Conservation (phyloP, 495 filamentous ascomycete species). For the Melanomma pulvis-pyrius region DNA sequence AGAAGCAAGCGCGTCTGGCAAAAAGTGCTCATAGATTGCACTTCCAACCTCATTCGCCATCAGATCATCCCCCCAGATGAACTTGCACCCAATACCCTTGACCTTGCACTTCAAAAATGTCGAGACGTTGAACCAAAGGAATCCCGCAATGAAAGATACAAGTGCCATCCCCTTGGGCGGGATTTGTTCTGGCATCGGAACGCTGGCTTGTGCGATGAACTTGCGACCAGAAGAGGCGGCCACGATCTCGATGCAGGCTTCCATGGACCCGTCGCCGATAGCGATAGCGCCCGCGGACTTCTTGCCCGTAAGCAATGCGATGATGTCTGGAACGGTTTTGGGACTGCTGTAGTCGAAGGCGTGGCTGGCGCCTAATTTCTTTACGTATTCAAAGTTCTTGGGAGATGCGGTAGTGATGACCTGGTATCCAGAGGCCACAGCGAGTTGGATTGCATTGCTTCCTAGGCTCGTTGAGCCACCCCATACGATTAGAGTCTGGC, state of each 20-base stretch:
- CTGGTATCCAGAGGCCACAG: conserved; percentile 42
- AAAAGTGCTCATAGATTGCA: conserved; percentile 39
- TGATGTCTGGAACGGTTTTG: conserved; percentile 37
- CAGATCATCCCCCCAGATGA: conserved; percentile 22
- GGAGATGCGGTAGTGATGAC: conserved; percentile 45
- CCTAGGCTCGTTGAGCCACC: conserved; percentile 48
- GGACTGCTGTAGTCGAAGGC: conserved; percentile 42
- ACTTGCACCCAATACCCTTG: conserved; percentile 18
- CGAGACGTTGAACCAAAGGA: conserved; percentile 4
- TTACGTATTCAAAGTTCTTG: conserved; percentile 45
- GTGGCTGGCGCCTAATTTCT: conserved; percentile 43
- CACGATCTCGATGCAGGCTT: conserved; percentile 20
- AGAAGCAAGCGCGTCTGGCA: conserved; percentile 35
- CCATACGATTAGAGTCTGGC: conserved; percentile 44
- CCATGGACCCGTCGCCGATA: conserved; percentile 17
- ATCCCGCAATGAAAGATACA: not conserved
- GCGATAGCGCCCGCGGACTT: conserved; percentile 39
- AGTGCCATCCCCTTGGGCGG: not conserved
- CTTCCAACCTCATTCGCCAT: conserved; percentile 40
- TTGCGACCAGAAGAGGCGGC: conserved; percentile 8
- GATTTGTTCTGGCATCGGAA: not conserved
- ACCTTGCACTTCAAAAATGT: conserved; percentile 3
- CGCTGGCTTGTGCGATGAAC: conserved; percentile 18
- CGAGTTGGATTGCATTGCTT: conserved; percentile 46
- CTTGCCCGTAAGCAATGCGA: conserved; percentile 39